These are phyloP conservation scores for Clohesyomyces aquaticus DNA, from an alignment of 495 filamentous ascomycete species.

Conservation along the genomic window DNA sequence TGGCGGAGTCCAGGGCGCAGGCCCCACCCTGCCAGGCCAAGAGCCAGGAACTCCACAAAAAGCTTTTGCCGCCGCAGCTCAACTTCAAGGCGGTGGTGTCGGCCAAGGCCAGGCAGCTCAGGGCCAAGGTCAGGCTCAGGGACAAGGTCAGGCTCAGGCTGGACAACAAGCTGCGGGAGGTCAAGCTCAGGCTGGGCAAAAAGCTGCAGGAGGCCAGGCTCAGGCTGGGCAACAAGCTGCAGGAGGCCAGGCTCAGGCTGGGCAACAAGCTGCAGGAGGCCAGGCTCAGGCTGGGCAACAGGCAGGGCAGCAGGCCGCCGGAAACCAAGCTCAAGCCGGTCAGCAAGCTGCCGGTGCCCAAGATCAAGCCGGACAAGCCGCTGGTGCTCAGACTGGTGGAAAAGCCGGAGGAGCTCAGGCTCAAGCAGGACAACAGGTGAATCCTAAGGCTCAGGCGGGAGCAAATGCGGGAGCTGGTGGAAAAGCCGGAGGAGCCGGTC, in stretches of 20 bases:
- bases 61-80: constrained; percentile 25
- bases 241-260: not conserved
- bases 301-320: constrained; percentile 4
- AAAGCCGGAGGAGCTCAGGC: constrained; percentile 1
- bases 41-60: constrained; percentile 25
- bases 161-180: not conserved
- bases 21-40: constrained; percentile 16
- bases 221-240: constrained; percentile 18
- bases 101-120: constrained; percentile 12
- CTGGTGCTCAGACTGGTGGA: constrained; percentile 11
- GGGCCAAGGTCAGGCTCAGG: constrained; percentile 10
- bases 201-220: constrained; percentile 10
- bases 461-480: not conserved
- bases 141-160: constrained; percentile 16
- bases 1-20: constrained; percentile 23
- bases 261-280: not conserved
- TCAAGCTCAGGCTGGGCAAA: constrained; percentile 6
- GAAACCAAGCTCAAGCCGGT: not conserved
- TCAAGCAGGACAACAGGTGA: no score
- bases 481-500: no score
- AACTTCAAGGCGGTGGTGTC: not conserved
- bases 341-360: constrained; percentile 6
- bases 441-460: constrained; percentile 1
- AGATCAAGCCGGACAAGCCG: constrained; percentile 1
- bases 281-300: constrained; percentile 3